These are phyloP conservation scores for Paspalum vaginatum DNA, from an alignment of 176 grass and related monocot genomes.

Conservation along the genomic window DNA sequence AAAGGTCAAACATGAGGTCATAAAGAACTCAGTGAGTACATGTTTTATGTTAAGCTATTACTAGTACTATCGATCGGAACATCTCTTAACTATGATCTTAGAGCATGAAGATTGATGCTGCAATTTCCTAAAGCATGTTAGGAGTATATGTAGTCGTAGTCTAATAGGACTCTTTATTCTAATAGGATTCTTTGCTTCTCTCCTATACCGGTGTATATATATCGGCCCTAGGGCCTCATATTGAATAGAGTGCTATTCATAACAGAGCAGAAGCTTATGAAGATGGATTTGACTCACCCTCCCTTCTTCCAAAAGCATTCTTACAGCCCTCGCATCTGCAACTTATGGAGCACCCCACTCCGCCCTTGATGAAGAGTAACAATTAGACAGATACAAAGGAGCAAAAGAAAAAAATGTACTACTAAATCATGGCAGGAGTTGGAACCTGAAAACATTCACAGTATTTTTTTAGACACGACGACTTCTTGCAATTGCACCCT, in stretches of 20 bases:
- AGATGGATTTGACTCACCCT: conserved; percentile 64
- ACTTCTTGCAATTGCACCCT: conserved; percentile 99
- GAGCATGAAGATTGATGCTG: conserved; percentile 28
- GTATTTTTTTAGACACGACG: conserved; percentile 93
- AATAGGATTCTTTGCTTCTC: no score
- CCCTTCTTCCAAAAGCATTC: conserved; percentile 92
- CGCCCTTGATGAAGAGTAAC: conserved; percentile 68
- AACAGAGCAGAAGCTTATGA: neutral
- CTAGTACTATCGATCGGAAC: conserved; percentile 18
- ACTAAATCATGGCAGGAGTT: conserved; percentile 35
- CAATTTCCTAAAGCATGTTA: neutral
- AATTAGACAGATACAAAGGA: conserved; percentile 35
- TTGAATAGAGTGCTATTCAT: no score
- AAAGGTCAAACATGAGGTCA: neutral
- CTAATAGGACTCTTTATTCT: no score
- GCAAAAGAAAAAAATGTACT: conserved; percentile 20
- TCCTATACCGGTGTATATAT: no score
- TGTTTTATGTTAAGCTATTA: conserved; percentile 13
- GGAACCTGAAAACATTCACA: conserved; percentile 98
- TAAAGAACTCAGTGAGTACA: neutral
- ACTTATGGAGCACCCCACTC: conserved; percentile 87
- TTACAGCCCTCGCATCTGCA: conserved; percentile 96
- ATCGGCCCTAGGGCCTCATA: no score
- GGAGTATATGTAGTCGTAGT: no score
- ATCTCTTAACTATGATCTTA: conserved; percentile 10